These are phyloP conservation scores for Senecio squalidus DNA, from an alignment of 140 eudicot genomes.

Conservation along the genomic window DNA sequence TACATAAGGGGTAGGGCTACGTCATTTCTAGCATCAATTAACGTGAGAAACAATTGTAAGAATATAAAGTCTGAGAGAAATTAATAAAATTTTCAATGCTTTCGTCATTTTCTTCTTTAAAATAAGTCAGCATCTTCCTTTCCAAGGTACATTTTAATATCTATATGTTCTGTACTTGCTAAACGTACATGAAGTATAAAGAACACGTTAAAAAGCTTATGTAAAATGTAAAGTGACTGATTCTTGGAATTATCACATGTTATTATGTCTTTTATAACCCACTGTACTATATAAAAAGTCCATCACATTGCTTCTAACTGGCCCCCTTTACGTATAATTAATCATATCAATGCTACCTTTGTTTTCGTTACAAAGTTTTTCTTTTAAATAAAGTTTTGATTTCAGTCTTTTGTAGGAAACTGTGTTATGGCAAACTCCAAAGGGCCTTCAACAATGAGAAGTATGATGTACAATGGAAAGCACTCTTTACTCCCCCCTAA, in stretches of 20 bases:
- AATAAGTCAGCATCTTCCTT: background rate
- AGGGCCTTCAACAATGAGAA: slow-evolving; percentile 61
- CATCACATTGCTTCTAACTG: background rate
- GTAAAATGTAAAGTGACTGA: no score
- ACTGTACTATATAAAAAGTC: background rate
- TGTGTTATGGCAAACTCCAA: slow-evolving; percentile 53
- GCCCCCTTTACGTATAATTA: slow-evolving; percentile 4
- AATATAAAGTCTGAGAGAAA: background rate
- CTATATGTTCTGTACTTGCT: no score
- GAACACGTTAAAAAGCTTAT: background rate
- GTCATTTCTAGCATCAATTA: no score
- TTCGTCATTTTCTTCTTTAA: background rate
- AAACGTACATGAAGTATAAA: no score
- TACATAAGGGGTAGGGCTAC: background rate
- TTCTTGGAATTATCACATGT: no score
- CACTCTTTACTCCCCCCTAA: slow-evolving; percentile 64
- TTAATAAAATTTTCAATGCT: background rate
- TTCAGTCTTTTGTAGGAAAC: slow-evolving; percentile 23
- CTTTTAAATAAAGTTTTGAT: slow-evolving; percentile 1
- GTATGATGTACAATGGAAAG: slow-evolving; percentile 52
- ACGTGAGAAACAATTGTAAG: background rate
- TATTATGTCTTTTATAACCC: background rate
- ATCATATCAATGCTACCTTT: background rate
- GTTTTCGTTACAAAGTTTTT: background rate
- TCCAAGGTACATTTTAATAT: no score